These are phyloP conservation scores for Colletotrichum graminicola DNA, from an alignment of 2,329 filamentous ascomycete genomes.

Conservation along the genomic window DNA sequence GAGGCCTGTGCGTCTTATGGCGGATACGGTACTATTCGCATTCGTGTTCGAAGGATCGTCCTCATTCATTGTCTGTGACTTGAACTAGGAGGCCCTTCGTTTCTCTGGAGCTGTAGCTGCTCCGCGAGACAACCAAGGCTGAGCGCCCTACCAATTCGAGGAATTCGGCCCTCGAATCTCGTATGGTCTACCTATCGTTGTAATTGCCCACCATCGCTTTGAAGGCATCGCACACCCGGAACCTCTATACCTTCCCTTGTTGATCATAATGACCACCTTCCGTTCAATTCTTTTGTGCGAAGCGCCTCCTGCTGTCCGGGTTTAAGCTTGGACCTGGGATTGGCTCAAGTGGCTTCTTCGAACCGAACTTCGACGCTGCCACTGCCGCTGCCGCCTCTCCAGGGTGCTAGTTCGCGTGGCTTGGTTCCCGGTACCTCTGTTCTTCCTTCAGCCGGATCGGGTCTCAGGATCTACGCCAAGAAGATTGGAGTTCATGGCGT, in stretches of 20 bases:
- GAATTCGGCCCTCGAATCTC: neutral
- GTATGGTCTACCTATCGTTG: neutral
- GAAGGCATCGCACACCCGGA: neutral
- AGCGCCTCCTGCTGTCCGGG: conserved; percentile 9
- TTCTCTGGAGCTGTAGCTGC: neutral
- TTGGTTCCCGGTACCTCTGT: conserved; percentile 8
- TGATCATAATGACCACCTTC: neutral
- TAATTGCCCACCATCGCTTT: neutral
- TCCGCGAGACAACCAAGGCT: neutral
- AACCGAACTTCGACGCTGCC: neutral
- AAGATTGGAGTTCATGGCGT: neutral
- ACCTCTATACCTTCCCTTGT: conserved; percentile 14
- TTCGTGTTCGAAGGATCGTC: conserved; percentile 1
- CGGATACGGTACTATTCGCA: neutral
- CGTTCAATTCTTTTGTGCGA: neutral
- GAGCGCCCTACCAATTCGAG: conserved; percentile 10
- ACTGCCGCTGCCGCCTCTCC: neutral
- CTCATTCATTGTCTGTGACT: conserved; percentile 28
- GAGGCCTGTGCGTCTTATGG: conserved; percentile 5
- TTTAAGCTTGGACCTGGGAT: neutral
- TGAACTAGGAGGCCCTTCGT: neutral
- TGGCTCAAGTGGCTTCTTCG: neutral
- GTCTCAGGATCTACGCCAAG: neutral
- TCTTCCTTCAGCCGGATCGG: conserved; percentile 17
- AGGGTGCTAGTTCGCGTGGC: conserved; percentile 17